phyloP scores from a whole-genome alignment of 164 flowering plant species.

The Kingdonia uniflora region DNA sequence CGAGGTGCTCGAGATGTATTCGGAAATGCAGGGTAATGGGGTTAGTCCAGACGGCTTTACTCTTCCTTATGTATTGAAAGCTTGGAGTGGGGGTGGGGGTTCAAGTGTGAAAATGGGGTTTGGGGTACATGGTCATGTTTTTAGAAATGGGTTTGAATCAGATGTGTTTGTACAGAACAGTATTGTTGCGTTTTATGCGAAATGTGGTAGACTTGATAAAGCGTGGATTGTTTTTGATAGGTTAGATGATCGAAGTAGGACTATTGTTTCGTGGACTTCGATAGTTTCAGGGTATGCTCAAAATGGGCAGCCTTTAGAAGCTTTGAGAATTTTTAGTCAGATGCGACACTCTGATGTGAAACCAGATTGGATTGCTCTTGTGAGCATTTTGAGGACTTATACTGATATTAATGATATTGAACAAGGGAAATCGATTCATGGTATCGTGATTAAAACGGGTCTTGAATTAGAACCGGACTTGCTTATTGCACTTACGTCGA shows the following conservation, averaged over 20 bases:
- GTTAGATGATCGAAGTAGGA: slow-evolving; percentile 8
- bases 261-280: slow-evolving; percentile 29
- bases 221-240: slow-evolving; percentile 18
- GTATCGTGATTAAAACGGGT: slow-evolving; percentile 20
- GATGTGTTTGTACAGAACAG: slow-evolving; percentile 36
- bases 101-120: slow-evolving; percentile 6
- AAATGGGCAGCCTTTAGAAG: slow-evolving; percentile 23
- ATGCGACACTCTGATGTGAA: slow-evolving; percentile 15
- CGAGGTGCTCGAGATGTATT: slow-evolving; percentile 40
- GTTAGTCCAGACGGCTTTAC: slow-evolving; percentile 26
- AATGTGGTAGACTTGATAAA: slow-evolving; percentile 12
- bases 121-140: slow-evolving; percentile 18
- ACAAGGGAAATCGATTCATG: slow-evolving; percentile 20
- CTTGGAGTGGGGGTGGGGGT: slow-evolving; percentile 15
- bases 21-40: slow-evolving; percentile 38
- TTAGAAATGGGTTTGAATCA: slow-evolving; percentile 19
- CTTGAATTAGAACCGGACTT: slow-evolving; percentile 22
- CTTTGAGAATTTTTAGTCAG: slow-evolving; percentile 18
- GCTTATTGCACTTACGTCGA: slow-evolving; percentile 21
- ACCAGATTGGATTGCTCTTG: slow-evolving; percentile 24
- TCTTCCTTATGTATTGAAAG: slow-evolving; percentile 24
- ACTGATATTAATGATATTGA: slow-evolving; percentile 23
- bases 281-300: slow-evolving; percentile 25
- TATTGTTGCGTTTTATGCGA: slow-evolving; percentile 24
- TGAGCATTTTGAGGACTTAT: slow-evolving; percentile 24